These are phyloP conservation scores for Mentha longifolia DNA, from an alignment of 257 asterid species.

Conservation along the genomic window DNA sequence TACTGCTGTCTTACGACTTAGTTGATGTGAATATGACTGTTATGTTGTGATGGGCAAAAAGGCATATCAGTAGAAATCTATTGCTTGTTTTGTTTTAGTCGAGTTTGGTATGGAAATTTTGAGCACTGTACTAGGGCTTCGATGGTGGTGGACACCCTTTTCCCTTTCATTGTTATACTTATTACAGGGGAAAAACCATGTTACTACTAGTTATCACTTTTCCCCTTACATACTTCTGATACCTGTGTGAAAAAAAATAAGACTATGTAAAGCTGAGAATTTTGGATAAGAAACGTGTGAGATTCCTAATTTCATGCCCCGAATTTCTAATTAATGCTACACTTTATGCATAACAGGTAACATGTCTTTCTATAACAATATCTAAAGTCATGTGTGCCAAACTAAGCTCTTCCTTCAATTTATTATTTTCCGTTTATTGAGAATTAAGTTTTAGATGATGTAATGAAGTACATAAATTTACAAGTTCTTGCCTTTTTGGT, in stretches of 20 bases:
- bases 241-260: conserved; percentile 17
- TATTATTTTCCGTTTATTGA: neutral
- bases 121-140: conserved; percentile 10
- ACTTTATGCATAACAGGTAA: neutral
- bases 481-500: neutral
- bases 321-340: neutral
- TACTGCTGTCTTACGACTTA: neutral
- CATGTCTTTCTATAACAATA: neutral
- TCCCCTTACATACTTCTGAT: neutral
- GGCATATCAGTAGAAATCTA: neutral
- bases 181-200: neutral
- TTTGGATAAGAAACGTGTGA: neutral
- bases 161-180: neutral
- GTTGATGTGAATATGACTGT: neutral
- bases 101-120: neutral
- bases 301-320: neutral
- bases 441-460: neutral
- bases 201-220: neutral
- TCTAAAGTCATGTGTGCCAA: neutral
- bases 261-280: conserved; percentile 16
- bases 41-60: neutral
- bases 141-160: conserved; percentile 1
- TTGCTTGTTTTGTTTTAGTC: neutral
- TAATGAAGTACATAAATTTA: neutral
- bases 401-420: neutral